A percentile compares a stretch with the other conserved stretches of the same genome.
These are phyloP conservation scores for Casuarina glauca DNA, from an alignment of 306 rosid species.

Conservation along the genomic window DNA sequence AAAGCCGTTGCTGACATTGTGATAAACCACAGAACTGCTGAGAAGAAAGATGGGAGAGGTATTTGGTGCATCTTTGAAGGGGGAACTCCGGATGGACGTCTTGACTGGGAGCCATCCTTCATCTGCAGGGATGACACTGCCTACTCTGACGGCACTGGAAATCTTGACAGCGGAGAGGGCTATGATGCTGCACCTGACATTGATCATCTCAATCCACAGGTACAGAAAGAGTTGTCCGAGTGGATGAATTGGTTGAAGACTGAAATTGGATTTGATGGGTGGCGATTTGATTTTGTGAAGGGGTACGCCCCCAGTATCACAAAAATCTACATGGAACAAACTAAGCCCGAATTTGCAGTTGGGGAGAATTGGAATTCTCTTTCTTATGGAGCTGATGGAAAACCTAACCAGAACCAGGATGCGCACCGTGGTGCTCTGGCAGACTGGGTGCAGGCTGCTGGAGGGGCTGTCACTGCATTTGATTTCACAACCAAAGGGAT, in stretches of 20 bases:
- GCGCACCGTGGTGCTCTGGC: slow-evolving; percentile 31
- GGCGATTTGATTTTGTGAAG: slow-evolving; percentile 72
- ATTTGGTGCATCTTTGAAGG: slow-evolving; percentile 77
- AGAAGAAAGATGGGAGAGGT: slow-evolving; percentile 61
- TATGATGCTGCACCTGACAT: slow-evolving; percentile 55
- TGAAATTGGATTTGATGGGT: slow-evolving; percentile 70
- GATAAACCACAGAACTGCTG: slow-evolving; percentile 85
- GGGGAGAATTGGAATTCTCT: slow-evolving; percentile 72
- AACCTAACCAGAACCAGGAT: slow-evolving; percentile 44
- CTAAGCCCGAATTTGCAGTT: slow-evolving; percentile 69
- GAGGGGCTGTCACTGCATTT: slow-evolving; percentile 50
- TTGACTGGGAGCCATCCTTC: slow-evolving; percentile 77
- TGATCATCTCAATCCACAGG: slow-evolving; percentile 76
- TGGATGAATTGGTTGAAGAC: slow-evolving; percentile 83
- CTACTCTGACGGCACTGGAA: slow-evolving; percentile 77
- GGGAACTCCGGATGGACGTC: slow-evolving; percentile 61
- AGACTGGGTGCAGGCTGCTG: slow-evolving; percentile 39
- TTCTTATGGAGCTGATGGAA: slow-evolving; percentile 31
- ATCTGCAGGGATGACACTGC: slow-evolving; percentile 65
- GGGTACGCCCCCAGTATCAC: slow-evolving; percentile 64
- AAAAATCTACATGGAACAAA: slow-evolving; percentile 54
- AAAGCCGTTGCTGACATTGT: slow-evolving; percentile 74
- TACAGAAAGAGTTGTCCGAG: slow-evolving; percentile 60
- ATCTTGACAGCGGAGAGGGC: slow-evolving; percentile 52
- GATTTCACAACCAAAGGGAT: slow-evolving; percentile 57